phyloP scores from a whole-genome alignment of 768 basidiomycete genomes.

The Botryobasidium botryosum region DNA sequence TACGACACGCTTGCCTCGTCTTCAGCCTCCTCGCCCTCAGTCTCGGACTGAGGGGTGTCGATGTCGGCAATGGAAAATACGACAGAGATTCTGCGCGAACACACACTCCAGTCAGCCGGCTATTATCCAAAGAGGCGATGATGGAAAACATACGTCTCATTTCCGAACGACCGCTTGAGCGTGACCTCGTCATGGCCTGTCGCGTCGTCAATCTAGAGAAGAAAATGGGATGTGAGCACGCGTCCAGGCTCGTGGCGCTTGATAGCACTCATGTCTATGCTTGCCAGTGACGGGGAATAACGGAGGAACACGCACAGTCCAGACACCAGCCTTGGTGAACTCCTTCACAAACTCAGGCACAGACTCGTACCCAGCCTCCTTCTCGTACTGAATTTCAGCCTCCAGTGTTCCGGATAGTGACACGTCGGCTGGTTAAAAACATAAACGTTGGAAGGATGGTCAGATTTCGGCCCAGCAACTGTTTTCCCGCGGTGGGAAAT shows the following conservation, averaged over 20 bases:
- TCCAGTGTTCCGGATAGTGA: conserved; percentile 54
- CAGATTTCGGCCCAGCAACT: too few species aligned
- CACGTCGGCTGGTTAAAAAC: conserved; percentile 68
- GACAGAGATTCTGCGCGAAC: conserved; percentile 47
- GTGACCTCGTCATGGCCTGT: conserved; percentile 25
- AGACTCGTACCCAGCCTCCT: conserved; percentile 32
- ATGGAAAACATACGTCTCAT: conserved; percentile 22
- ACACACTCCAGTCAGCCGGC: not conserved
- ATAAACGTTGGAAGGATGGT: too few species aligned
- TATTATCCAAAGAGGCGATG: not conserved
- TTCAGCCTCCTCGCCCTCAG: conserved; percentile 22
- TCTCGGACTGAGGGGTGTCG: conserved; percentile 23
- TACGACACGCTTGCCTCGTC: conserved; percentile 28
- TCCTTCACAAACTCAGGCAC: conserved; percentile 62
- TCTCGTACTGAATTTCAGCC: conserved; percentile 78
- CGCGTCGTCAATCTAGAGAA: conserved; percentile 19
- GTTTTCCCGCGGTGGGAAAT: too few species aligned
- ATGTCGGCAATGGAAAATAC: conserved; percentile 91
- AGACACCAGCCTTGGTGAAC: conserved; percentile 58
- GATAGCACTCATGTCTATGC: too few species aligned
- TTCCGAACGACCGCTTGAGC: conserved; percentile 24
- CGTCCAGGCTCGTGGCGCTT: too few species aligned
- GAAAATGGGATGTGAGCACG: not conserved
- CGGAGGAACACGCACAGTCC: conserved; percentile 40
- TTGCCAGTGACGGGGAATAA: not conserved